phyloP scores from a whole-genome alignment of 176 grass and related monocot species.

The Oryza coarctata region DNA sequence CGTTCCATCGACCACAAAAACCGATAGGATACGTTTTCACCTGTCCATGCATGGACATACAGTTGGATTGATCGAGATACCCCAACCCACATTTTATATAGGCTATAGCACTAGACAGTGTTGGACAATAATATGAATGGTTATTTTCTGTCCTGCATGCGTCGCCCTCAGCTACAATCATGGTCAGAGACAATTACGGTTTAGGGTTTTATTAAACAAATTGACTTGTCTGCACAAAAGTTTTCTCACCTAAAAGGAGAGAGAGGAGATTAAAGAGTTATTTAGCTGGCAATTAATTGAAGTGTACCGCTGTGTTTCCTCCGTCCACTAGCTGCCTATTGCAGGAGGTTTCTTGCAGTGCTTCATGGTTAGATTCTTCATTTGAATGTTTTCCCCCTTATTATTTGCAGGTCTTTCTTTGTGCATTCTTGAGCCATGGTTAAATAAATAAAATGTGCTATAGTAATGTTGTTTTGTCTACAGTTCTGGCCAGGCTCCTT shows the following conservation, averaged over 20 bases:
- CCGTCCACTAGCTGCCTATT: conserved; percentile 24
- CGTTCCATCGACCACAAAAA: background rate
- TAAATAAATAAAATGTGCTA: background rate
- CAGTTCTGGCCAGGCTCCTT: background rate
- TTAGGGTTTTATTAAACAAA: background rate
- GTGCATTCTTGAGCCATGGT: background rate
- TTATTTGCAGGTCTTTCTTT: background rate
- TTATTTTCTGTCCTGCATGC: background rate
- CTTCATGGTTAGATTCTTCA: background rate
- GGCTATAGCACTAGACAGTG: background rate
- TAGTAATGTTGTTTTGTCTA: background rate
- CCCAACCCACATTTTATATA: conserved; percentile 4
- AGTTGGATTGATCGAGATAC: conserved; percentile 39
- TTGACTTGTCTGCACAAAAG: background rate
- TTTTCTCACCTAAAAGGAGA: conserved; percentile 11
- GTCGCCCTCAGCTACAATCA: conserved; percentile 30
- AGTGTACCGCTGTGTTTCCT: conserved; percentile 18
- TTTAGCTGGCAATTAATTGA: background rate
- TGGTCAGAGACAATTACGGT: background rate
- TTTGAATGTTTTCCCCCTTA: background rate
- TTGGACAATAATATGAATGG: background rate
- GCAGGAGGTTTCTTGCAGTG: conserved; percentile 20
- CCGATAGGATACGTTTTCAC: background rate
- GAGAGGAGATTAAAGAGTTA: background rate
- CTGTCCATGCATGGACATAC: background rate